Conservation (phyloP, 202 grass and related monocot genomes). For the Zoysia matrella region DNA sequence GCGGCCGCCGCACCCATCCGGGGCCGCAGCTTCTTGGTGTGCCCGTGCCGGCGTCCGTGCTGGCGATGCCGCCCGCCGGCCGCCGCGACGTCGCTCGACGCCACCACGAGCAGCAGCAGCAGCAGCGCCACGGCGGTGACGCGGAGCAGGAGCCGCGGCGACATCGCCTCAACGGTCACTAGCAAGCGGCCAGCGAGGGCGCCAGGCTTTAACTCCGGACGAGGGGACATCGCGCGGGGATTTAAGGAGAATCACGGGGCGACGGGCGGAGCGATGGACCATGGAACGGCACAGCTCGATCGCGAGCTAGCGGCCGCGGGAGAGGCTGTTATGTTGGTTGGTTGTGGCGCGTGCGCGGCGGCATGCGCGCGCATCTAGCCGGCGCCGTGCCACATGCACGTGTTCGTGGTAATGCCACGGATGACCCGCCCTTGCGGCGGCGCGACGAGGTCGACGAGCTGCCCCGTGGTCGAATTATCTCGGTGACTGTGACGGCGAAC, state of each 20-base stretch:
- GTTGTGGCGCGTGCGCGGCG: conserved; percentile 36
- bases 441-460: too few relatives aligned
- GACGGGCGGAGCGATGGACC: background rate
- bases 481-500: background rate
- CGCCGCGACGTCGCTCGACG: conserved; percentile 16
- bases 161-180: background rate
- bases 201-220: conserved; percentile 25
- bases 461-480: background rate
- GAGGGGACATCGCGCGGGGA: conserved; percentile 1
- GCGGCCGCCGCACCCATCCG: conserved; percentile 15
- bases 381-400: conserved; percentile 28
- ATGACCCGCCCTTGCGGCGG: background rate
- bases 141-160: conserved; percentile 14
- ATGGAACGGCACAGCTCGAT: conserved; percentile 44
- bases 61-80: background rate
- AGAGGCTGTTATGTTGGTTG: conserved; percentile 36
- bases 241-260: conserved; percentile 68
- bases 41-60: conserved; percentile 25
- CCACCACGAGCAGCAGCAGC: background rate
- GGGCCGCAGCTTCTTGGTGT: conserved; percentile 51
- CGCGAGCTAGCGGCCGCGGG: conserved; percentile 13
- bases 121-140: background rate
- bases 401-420: background rate
- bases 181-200: conserved; percentile 10
- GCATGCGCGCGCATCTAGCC: conserved; percentile 15